These are phyloP conservation scores for Corchorus olitorius DNA, from an alignment of 345 rosid species.

Conservation along the genomic window DNA sequence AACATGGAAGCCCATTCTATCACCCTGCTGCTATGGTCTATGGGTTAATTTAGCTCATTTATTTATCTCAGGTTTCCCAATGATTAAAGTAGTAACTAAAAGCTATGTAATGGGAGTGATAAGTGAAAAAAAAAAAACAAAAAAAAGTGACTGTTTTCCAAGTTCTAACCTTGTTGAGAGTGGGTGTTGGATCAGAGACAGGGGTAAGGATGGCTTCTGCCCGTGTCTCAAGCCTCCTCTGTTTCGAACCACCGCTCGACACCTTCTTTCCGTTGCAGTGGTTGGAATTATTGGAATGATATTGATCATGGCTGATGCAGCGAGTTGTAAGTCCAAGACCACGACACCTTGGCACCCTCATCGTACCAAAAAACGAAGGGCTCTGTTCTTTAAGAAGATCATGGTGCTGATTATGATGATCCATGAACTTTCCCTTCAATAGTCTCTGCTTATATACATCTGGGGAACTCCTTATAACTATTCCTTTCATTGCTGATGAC, in stretches of 20 bases:
- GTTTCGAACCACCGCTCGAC: neutral
- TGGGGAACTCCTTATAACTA: conserved; percentile 33
- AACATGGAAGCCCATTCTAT: neutral
- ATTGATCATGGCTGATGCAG: conserved; percentile 22
- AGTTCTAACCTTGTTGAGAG: conserved; percentile 45
- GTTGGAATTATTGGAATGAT: neutral
- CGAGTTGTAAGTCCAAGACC: conserved; percentile 20
- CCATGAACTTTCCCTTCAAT: conserved; percentile 36
- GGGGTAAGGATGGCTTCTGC: conserved; percentile 51
- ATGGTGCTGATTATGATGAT: conserved; percentile 27
- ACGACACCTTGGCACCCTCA: neutral
- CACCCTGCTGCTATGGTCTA: too few species aligned
- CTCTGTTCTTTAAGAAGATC: conserved; percentile 29
- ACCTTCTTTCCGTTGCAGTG: conserved; percentile 10
- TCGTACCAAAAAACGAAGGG: conserved; percentile 23
- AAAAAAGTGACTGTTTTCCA: neutral
- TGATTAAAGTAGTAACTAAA: too few species aligned
- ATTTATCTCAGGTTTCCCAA: too few species aligned
- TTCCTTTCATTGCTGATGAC: conserved; percentile 42
- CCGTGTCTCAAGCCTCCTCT: conserved; percentile 13
- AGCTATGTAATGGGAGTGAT: too few species aligned
- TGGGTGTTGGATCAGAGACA: conserved; percentile 47
- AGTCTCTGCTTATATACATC: conserved; percentile 29
- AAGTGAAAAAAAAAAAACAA: neutral
- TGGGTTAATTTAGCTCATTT: too few species aligned